Evolutionary conservation across 108 stramenopile genomes (phyloP).

Genomic region (Nannochloropsis gaditana): DNA sequence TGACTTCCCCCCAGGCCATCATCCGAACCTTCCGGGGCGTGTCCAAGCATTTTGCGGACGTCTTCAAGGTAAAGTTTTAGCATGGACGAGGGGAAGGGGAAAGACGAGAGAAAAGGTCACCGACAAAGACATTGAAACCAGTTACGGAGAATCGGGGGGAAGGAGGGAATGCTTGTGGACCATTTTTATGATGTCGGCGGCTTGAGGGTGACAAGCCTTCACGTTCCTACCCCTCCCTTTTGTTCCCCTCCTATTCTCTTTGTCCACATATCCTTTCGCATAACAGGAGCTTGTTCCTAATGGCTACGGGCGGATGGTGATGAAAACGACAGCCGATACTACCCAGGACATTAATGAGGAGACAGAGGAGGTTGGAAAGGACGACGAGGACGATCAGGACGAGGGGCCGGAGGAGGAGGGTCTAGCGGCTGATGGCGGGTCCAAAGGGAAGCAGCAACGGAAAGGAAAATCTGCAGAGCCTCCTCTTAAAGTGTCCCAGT

Average conservation of each 20-base stretch:
- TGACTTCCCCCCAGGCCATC: slow-evolving; percentile 62
- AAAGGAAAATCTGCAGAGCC: not conserved
- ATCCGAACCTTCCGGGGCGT: slow-evolving; percentile 94
- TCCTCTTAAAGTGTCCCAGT: slow-evolving; percentile 39
- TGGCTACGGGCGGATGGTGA: slow-evolving; percentile 85
- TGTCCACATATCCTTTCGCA: too few species aligned
- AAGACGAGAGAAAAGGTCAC: not conserved
- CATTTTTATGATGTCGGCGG: too few species aligned
- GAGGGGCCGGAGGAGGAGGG: slow-evolving; percentile 42
- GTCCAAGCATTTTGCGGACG: slow-evolving; percentile 75
- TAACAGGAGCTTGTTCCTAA: slow-evolving; percentile 79
- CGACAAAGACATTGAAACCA: too few species aligned
- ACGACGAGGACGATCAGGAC: slow-evolving; percentile 29
- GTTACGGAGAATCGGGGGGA: not conserved
- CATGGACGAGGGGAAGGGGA: not conserved
- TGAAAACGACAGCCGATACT: slow-evolving; percentile 54
- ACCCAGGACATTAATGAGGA: not conserved
- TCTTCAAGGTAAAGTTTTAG: slow-evolving; percentile 61
- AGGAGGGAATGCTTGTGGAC: not conserved
- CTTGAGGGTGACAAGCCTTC: too few species aligned
- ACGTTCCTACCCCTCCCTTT: too few species aligned
- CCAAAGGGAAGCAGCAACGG: slow-evolving; percentile 25
- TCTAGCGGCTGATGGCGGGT: slow-evolving; percentile 25
- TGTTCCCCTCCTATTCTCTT: too few species aligned
- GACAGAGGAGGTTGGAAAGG: slow-evolving; percentile 5